Evolutionary conservation across 257 asterid species (phyloP).

Genomic region (Ophiorrhiza pumila): DNA sequence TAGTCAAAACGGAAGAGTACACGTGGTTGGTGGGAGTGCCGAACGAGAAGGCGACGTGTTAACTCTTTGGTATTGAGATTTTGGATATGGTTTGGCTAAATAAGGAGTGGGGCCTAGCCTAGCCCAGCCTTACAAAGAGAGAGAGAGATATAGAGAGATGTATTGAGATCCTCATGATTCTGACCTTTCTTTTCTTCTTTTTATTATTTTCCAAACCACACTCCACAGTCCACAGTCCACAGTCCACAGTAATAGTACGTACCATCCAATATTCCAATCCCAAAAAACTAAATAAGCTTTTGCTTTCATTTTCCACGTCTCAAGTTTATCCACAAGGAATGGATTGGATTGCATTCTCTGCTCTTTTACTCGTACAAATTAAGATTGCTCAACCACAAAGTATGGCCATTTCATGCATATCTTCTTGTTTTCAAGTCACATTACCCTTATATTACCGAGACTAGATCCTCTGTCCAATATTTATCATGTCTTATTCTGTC

Average conservation of each 20-base stretch:
- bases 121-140: no score
- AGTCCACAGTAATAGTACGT: no score
- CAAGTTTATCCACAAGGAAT: constrained; percentile 22
- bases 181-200: constrained; percentile 13
- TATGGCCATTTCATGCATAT: not conserved
- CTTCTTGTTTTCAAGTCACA: no score
- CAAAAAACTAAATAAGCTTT: not conserved
- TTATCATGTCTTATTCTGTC: no score
- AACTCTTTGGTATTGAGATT: constrained; percentile 25
- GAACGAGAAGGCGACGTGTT: constrained; percentile 24
- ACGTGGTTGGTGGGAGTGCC: constrained; percentile 33
- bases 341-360: not conserved
- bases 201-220: no score
- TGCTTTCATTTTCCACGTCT: constrained; percentile 22
- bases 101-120: no score
- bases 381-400: not conserved
- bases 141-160: no score
- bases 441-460: no score
- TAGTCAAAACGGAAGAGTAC: constrained; percentile 6
- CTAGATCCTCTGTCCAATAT: no score
- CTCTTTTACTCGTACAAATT: constrained; percentile 8
- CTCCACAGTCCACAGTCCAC: no score
- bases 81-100: constrained; percentile 42
- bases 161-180: constrained; percentile 38
- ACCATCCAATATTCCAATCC: no score